Base-by-base conservation (phyloP, 2,329 filamentous ascomycete species). In the Monosporascus sp. region DNA sequence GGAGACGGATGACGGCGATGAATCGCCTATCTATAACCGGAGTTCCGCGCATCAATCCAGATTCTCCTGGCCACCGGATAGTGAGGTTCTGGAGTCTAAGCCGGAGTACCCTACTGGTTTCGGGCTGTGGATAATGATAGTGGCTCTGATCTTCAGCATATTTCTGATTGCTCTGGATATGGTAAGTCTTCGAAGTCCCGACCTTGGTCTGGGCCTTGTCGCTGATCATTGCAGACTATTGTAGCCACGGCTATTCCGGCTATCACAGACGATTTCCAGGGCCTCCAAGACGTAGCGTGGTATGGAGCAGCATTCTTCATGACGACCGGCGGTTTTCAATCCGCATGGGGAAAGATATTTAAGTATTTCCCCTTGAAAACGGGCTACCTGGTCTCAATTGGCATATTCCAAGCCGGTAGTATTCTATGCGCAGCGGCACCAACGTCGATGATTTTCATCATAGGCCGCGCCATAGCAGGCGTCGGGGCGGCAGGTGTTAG, bases 251-350 rank as follows among this genome's bases (percentile, higher is more conserved):
- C 78, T 8, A 81, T 83, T 41, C 80, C 80, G 9, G 77, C 77
- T 56, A 82, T 83, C 61, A 81, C 80, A 1, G 74, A 74, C 57
- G 73, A 79, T 41, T 79, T 80, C 67, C 70, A 77, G 52, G 71
- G 76, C 48, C 71, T 82, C 19, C 71, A 74, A 36, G 76, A 82
- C 56, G 75, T 82, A 16, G 76, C 78, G 22, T 86, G 83, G 83
- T 85, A 85, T 59, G 80, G 79, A 2, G 73, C 78, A 17, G 78
- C 78, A 41, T 82, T 77, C 59, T 79, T 81, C 65, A 69, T 80
- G 60, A 76, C 76, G 1, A 63, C 76, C 31, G 76, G 72, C 9
- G 69, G 69, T 53, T 71, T 75, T 60, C 75, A 77, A 61, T 72
- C 74, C 45, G 69, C 70, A 17, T 77, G 72, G 70, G 76, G 76